These are phyloP conservation scores for Raddia guianensis DNA, from an alignment of 176 grass and related monocot species.

Conservation along the genomic window DNA sequence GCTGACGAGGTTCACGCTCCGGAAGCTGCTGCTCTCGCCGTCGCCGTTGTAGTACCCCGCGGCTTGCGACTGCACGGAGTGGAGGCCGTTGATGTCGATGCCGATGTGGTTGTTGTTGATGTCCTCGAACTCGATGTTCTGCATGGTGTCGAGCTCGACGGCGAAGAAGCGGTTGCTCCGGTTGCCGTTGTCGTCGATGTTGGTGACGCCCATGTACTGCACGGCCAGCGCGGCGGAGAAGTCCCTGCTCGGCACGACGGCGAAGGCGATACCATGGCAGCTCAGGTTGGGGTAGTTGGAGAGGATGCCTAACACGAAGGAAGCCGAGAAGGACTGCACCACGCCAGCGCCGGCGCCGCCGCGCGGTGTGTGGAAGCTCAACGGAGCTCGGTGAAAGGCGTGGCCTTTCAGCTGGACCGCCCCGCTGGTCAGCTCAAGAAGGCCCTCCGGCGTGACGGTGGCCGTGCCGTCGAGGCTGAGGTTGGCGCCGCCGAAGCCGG, in stretches of 20 bases:
- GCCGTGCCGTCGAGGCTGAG: conserved; percentile 21
- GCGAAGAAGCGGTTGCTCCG: background rate
- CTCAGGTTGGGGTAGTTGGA: background rate
- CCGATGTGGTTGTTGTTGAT: conserved; percentile 39
- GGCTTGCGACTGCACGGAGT: background rate
- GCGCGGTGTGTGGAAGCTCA: background rate
- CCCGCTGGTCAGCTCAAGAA: conserved; percentile 31
- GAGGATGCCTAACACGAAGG: conserved; percentile 20
- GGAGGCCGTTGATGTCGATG: conserved; percentile 35
- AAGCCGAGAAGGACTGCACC: conserved; percentile 33
- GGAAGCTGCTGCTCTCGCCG: background rate
- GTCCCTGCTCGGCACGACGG: background rate
- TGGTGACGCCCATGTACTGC: conserved; percentile 24
- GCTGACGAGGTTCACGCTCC: background rate
- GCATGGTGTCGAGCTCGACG: conserved; percentile 34
- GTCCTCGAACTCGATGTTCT: conserved; percentile 9
- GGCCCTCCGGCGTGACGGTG: background rate
- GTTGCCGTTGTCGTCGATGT: background rate
- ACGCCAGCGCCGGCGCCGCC: background rate
- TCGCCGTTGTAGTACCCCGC: conserved; percentile 21
- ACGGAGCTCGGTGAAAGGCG: background rate
- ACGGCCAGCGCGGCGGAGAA: background rate
- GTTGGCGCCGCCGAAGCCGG: conserved; percentile 31
- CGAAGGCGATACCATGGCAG: conserved; percentile 24
- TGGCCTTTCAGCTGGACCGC: background rate